Evolutionary conservation across 139 green algal genomes (phyloP).

Genomic region (Chlorella ohadii): DNA sequence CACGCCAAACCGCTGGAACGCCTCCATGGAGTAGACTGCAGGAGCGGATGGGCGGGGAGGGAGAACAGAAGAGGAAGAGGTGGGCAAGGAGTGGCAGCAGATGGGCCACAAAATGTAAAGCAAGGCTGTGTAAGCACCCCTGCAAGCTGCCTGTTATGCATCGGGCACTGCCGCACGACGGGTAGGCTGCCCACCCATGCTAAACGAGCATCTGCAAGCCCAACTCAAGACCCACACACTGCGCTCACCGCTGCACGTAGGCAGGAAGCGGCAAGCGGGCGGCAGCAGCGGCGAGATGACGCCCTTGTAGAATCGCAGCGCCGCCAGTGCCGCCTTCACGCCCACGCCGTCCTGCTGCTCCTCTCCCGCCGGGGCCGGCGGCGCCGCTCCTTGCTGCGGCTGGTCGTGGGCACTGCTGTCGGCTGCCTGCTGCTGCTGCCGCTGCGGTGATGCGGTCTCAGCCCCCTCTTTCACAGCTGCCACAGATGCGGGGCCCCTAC

Average conservation of each 20-base stretch:
- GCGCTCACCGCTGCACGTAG: conserved; percentile 66
- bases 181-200: not conserved
- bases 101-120: too few species aligned
- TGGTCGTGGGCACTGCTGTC: not conserved
- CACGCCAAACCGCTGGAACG: conserved; percentile 72
- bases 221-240: too few species aligned
- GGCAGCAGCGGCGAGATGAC: conserved; percentile 79
- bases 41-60: too few species aligned
- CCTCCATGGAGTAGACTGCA: conserved; percentile 57
- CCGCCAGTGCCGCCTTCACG: conserved; percentile 56
- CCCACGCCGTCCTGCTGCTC: conserved; percentile 14
- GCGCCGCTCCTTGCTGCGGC: not conserved
- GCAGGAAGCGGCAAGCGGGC: conserved; percentile 81
- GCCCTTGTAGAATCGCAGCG: conserved; percentile 76
- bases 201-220: too few species aligned
- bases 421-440: not conserved
- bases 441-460: not conserved
- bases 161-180: too few species aligned
- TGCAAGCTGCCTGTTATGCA: too few species aligned
- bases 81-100: too few species aligned
- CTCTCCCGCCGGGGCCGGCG: not conserved
- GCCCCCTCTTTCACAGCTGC: not conserved
- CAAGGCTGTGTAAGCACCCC: too few species aligned
- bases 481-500: not conserved
- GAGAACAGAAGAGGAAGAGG: too few species aligned